phyloP scores from a whole-genome alignment of 345 rosid genomes.

The Hirschfeldia incana region DNA sequence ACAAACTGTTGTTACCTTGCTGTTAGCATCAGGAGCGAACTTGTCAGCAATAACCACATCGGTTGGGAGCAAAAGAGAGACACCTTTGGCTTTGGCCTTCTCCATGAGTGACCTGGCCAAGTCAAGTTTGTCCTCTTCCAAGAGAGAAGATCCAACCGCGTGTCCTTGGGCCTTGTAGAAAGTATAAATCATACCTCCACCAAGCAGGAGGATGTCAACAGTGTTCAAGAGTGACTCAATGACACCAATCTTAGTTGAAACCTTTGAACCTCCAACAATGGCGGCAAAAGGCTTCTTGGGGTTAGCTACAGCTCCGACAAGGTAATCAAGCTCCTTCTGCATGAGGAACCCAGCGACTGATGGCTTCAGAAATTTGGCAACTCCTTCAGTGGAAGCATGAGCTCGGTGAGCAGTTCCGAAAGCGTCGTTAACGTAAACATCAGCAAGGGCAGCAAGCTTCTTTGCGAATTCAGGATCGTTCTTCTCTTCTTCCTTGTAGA shows the following conservation, averaged over 20 bases:
- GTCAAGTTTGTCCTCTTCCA: conserved; percentile 82
- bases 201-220: conserved; percentile 71
- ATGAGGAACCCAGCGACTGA: conserved; percentile 94
- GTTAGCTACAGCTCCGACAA: conserved; percentile 83
- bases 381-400: conserved; percentile 97
- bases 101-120: conserved; percentile 73
- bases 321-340: conserved; percentile 98
- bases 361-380: conserved; percentile 85
- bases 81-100: conserved; percentile 86
- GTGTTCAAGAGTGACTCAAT: conserved; percentile 77
- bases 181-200: conserved; percentile 95
- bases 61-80: conserved; percentile 69
- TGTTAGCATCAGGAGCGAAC: conserved; percentile 87
- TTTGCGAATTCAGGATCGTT: conserved; percentile 89
- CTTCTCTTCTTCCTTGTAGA: conserved; percentile 93
- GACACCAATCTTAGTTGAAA: conserved; percentile 89
- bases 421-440: conserved; percentile 88
- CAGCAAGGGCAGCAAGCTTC: conserved; percentile 91
- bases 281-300: conserved; percentile 98
- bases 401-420: conserved; percentile 98
- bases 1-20: conserved; percentile 56
- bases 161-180: conserved; percentile 82
- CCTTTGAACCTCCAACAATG: conserved; percentile 94
- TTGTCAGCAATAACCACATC: conserved; percentile 91
- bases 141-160: conserved; percentile 79